Percentiles rank a stretch among this genome's conserved stretches.
Conservation (phyloP, 176 grass and related monocot genomes). For the Leersia perrieri region DNA sequence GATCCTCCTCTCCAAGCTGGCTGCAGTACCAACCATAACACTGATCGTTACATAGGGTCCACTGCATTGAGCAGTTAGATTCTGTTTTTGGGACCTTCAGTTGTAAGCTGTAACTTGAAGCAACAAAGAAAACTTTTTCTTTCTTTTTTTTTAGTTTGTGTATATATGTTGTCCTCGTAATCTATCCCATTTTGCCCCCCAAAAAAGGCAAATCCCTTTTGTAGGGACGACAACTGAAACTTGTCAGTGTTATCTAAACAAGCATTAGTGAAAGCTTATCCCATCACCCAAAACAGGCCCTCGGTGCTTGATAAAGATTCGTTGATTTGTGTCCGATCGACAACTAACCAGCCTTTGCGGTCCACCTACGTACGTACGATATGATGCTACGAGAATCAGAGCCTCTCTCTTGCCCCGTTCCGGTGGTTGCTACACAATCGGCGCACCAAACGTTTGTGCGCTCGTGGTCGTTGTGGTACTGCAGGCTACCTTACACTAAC, state of each 20-base stretch:
- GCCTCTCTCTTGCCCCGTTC: background rate
- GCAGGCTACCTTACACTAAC: too few relatives aligned
- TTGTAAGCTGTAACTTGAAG: conserved; percentile 5
- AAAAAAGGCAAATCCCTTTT: background rate
- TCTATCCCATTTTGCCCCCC: background rate
- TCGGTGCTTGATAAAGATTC: background rate
- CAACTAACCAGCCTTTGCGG: background rate
- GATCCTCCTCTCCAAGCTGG: conserved; percentile 32
- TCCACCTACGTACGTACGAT: too few relatives aligned
- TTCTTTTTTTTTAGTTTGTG: background rate
- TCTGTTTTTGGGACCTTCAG: background rate
- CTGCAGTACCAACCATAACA: background rate
- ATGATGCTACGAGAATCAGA: too few relatives aligned
- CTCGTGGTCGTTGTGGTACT: too few relatives aligned
- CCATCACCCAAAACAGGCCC: background rate
- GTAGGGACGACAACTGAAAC: background rate
- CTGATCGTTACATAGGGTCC: background rate
- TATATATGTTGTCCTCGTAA: background rate
- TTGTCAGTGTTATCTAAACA: background rate
- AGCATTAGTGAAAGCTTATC: too few relatives aligned
- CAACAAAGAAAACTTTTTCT: background rate
- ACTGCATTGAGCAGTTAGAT: background rate
- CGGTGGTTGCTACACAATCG: background rate
- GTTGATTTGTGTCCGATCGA: background rate
- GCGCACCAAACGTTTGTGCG: background rate